Evolutionary conservation across 352 stramenopile species (phyloP), one percentile per base, ranked within the genome.

Genomic region (Globisporangium cystogenes): DNA sequence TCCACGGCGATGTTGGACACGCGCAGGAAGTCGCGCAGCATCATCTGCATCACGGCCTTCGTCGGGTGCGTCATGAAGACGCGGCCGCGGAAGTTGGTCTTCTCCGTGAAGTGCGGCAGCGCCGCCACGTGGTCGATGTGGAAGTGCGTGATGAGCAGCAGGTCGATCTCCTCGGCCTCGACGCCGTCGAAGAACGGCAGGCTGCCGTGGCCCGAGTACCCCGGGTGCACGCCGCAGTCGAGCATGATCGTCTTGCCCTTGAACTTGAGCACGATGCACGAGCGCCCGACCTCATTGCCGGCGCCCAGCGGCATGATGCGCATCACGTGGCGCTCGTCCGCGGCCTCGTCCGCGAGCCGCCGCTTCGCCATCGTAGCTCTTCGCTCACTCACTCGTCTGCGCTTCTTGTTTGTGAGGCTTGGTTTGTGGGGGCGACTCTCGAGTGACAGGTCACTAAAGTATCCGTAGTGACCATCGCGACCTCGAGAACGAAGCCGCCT

Each of bases 11-110:
- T 95, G 67, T 97, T 96, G 55, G 96, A 92, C 5, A 99, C 78
- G 26, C 96, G 83, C 23, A 99, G 59, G 62, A 99, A 99, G 70
- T 99, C 97, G 10, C 90, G 91, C 51, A 99, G 74, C 64, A 99
- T 87, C 62, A 99, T 90, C 55, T 98, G 82, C 78, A 99, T 97
- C 16, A 99, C 97, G 16, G 97, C 97, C 64, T 99, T 99, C 15
- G 98, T 99, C 20, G 97, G 94, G 73, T 99, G 96, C 33, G 98
- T 99, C 96, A 99, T 99, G 74, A 99, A 99, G 48, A 99, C 97
- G 42, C 79, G 76, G 26, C 96, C 96, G 53, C 96, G 97, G 59
- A 99, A 99, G 52, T 95, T 91, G 18, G 97, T 99, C 67, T 98
- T 96, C 70, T 99, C 97, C 1, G 96, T 99, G 48, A 99, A 98